Conservation (phyloP, 2,329 filamentous ascomycete species). For the Hypoxylon sp. region DNA sequence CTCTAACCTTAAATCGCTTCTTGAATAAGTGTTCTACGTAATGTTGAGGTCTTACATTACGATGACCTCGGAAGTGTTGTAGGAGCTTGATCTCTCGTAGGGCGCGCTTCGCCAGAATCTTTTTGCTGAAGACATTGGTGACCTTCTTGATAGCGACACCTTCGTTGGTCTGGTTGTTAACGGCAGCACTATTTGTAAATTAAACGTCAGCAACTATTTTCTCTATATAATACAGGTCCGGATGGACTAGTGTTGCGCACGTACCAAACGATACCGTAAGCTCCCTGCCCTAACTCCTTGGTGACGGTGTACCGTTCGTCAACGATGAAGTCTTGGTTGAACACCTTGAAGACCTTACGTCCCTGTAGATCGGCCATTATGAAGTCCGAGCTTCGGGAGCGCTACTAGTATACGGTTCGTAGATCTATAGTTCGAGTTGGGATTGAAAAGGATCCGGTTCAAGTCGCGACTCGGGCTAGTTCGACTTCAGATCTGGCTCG, state of each 20-base stretch:
- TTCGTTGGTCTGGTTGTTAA: conserved; percentile 90
- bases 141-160: conserved; percentile 99
- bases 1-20: background rate
- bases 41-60: conserved; percentile 73
- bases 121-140: conserved; percentile 99
- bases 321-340: conserved; percentile 99
- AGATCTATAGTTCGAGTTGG: conserved; percentile 23
- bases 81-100: conserved; percentile 98
- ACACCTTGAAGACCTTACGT: conserved; percentile 96
- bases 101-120: conserved; percentile 98
- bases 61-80: conserved; percentile 94
- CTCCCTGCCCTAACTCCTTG: conserved; percentile 97
- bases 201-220: conserved; percentile 23
- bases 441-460: conserved; percentile 3
- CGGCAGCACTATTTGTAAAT: conserved; percentile 78
- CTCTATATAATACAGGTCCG: background rate
- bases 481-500: conserved; percentile 16
- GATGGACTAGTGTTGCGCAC: conserved; percentile 50
- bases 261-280: conserved; percentile 98
- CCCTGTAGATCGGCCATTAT: conserved; percentile 56
- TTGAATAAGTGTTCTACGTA: background rate
- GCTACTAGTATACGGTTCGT: conserved; percentile 11
- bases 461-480: conserved; percentile 28
- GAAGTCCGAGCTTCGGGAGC: conserved; percentile 11
- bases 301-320: conserved; percentile 98